These are phyloP conservation scores for Erodium moschatum DNA, from an alignment of 441 rosid species.

Conservation along the genomic window DNA sequence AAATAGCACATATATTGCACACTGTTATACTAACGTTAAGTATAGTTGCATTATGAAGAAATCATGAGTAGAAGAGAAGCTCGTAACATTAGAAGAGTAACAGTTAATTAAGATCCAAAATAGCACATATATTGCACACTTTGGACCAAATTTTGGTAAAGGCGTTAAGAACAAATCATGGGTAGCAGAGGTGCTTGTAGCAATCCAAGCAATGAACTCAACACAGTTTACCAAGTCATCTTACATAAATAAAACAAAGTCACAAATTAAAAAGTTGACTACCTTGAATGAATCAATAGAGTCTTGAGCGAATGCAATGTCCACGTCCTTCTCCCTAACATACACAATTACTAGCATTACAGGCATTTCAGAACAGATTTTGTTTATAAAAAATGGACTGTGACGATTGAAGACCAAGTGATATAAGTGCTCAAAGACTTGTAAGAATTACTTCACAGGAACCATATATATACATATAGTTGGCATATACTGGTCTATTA, in stretches of 20 bases:
- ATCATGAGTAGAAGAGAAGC: too few species aligned
- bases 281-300: slow-evolving; percentile 97
- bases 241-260: slow-evolving; percentile 14
- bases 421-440: neutral
- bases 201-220: neutral
- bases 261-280: slow-evolving; percentile 19
- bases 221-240: neutral
- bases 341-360: slow-evolving; percentile 19
- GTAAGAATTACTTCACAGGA: neutral
- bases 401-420: neutral
- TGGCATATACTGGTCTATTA: neutral
- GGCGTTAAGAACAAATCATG: neutral
- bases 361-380: slow-evolving; percentile 5
- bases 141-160: neutral
- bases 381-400: neutral
- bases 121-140: too few species aligned
- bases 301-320: slow-evolving; percentile 84
- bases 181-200: neutral
- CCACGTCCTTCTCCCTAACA: slow-evolving; percentile 89
- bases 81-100: too few species aligned
- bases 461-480: neutral
- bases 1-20: too few species aligned
- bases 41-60: too few species aligned
- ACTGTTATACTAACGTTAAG: too few species aligned
- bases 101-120: too few species aligned